Evolutionary conservation across 2,329 filamentous ascomycete genomes (phyloP), one percentile per base, ranked within the genome.

Genomic region (Colletotrichum ledebouriae): DNA sequence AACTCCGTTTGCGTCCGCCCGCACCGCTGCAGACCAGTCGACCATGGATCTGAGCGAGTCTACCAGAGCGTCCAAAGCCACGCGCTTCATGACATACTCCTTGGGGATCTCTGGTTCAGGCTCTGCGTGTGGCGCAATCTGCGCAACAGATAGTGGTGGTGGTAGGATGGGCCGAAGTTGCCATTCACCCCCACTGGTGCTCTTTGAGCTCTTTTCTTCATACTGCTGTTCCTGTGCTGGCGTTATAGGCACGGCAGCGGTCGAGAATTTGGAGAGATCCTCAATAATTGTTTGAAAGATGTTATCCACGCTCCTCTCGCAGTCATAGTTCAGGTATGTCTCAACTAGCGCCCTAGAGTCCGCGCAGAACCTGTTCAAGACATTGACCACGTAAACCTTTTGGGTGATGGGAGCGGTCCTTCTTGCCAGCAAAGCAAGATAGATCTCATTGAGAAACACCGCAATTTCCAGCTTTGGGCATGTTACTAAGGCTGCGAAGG

Each of bases 311-410:
- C 94, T 94, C 69, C 95, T 88, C 75, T 98, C 97, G 80, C 96
- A 99, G 78, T 99, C 96, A 76, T 99, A 99, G 79, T 99, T 99
- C 71, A 99, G 87, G 79, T 99, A 99, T 13, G 94, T 91, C 79
- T 99, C 96, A 15, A 99, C 96, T 56, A 99, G 79, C 0, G 94
- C 94, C 72, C 93, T 88, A 2, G 95, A 93, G 76, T 99, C 96
- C 15, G 89, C 90, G 67, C 92, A 94, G 55, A 99, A 85, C 67
- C 95, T 87, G 73, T 93, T 92, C 59, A 99, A 85, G 29, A 99
- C 89, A 69, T 89, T 90, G 78, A 99, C 88, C 72, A 98, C 96
- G 76, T 95, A 94, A 62, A 96, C 88, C 79, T 98, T 99, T 77
- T 99, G 96, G 69, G 94, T 94, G 10, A 91, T 82, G 4, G 95